Conservation (phyloP, 176 grass and related monocot species). For the Musa itinerans region DNA sequence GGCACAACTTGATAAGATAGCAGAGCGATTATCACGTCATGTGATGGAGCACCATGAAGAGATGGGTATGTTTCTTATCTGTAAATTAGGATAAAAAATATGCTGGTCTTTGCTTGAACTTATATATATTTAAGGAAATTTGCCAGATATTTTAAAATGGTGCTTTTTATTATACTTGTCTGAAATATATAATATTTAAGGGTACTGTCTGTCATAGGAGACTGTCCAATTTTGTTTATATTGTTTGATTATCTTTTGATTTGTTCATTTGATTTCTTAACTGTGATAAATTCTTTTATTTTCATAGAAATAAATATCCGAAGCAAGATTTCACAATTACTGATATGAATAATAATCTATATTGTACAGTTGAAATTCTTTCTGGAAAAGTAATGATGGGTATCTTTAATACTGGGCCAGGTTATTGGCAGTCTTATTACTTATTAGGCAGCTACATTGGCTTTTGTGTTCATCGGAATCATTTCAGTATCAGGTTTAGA, state of each 20-base stretch:
- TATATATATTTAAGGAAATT: neutral
- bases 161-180: neutral
- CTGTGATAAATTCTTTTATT: too few species aligned
- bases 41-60: slow-evolving; percentile 95
- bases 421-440: neutral
- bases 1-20: slow-evolving; percentile 89
- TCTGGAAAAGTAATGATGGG: too few species aligned
- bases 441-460: neutral
- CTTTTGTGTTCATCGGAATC: neutral
- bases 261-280: too few species aligned
- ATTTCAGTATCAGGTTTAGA: neutral
- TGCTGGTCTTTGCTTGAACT: neutral
- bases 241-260: too few species aligned
- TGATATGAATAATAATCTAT: too few species aligned
- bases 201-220: too few species aligned
- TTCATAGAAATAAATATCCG: too few species aligned
- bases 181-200: neutral
- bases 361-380: too few species aligned
- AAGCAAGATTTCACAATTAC: too few species aligned
- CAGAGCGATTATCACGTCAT: slow-evolving; percentile 78
- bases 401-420: too few species aligned
- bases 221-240: too few species aligned
- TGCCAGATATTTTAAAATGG: neutral
- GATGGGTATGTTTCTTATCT: slow-evolving; percentile 69
- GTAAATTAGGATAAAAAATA: neutral